Percentiles rank a stretch among this genome's conserved stretches.
These are phyloP conservation scores for Rhynchospora tenuis DNA, from an alignment of 176 grass and related monocot species.

Conservation along the genomic window DNA sequence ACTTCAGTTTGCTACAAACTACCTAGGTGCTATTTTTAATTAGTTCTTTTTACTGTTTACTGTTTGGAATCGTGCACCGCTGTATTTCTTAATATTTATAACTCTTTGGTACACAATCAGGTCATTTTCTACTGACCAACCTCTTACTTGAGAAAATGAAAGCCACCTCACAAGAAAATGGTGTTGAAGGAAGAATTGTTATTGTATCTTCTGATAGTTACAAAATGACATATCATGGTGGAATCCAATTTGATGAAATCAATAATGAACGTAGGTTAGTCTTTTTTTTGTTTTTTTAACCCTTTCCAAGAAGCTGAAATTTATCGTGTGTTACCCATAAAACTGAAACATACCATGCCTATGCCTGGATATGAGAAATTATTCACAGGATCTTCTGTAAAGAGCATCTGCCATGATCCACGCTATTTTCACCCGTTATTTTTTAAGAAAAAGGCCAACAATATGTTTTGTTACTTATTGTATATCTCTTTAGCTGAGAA, in stretches of 20 bases:
- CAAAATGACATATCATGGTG: slow-evolving; percentile 48
- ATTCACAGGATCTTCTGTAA: no score
- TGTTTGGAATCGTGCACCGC: neutral
- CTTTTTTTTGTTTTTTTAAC: slow-evolving; percentile 2
- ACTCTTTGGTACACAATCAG: slow-evolving; percentile 20
- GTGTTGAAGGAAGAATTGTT: slow-evolving; percentile 80
- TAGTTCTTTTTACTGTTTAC: neutral
- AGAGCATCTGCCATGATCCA: no score
- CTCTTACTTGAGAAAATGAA: slow-evolving; percentile 86
- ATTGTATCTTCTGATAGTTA: slow-evolving; percentile 76
- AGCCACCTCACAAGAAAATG: slow-evolving; percentile 46
- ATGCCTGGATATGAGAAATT: no score
- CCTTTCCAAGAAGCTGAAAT: neutral
- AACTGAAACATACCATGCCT: neutral
- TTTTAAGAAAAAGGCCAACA: neutral
- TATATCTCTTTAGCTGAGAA: neutral
- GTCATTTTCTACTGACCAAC: slow-evolving; percentile 83
- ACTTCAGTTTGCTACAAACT: slow-evolving; percentile 91
- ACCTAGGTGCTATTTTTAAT: slow-evolving; percentile 45
- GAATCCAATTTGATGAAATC: slow-evolving; percentile 61
- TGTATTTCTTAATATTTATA: neutral
- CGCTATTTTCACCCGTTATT: neutral
- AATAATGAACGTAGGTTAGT: slow-evolving; percentile 64
- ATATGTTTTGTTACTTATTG: neutral
- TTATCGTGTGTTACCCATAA: neutral